phyloP scores from a whole-genome alignment of 805 yeast genomes.

The Hanseniaspora valbyensis region DNA sequence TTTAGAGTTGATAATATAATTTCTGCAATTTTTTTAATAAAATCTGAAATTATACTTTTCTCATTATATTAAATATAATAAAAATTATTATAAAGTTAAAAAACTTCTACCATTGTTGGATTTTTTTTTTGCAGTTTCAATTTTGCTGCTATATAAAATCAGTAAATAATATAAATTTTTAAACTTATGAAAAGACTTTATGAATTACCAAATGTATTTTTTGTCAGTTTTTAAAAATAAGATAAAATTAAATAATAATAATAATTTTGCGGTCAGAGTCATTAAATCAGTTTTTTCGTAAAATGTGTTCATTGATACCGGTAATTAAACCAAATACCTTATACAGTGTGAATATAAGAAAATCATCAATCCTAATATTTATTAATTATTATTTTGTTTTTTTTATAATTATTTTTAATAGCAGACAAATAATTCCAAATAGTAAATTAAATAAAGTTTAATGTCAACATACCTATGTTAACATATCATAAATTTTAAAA shows the following conservation, averaged over 20 bases:
- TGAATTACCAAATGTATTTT: neutral
- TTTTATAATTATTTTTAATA: neutral
- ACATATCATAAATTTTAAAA: neutral
- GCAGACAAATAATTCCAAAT: neutral
- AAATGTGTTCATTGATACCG: conserved; percentile 27
- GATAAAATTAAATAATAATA: neutral
- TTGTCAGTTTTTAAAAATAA: neutral
- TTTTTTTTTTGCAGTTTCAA: too few species aligned
- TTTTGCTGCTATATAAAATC: too few species aligned
- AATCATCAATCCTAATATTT: conserved; percentile 14
- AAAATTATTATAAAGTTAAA: too few species aligned
- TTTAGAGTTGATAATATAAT: neutral
- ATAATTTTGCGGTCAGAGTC: conserved; percentile 27
- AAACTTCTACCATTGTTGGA: neutral
- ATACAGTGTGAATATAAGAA: conserved; percentile 32
- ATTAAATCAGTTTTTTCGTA: conserved; percentile 32
- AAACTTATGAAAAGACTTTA: too few species aligned
- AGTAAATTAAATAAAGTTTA: too few species aligned
- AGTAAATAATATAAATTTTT: too few species aligned
- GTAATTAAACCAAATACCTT: conserved; percentile 26
- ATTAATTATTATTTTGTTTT: neutral
- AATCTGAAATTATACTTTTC: too few species aligned
- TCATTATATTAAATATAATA: too few species aligned
- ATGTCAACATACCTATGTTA: neutral
- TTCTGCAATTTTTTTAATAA: neutral